These are phyloP conservation scores for Logfia minima DNA, from an alignment of 129 eudicot genomes.

Conservation along the genomic window DNA sequence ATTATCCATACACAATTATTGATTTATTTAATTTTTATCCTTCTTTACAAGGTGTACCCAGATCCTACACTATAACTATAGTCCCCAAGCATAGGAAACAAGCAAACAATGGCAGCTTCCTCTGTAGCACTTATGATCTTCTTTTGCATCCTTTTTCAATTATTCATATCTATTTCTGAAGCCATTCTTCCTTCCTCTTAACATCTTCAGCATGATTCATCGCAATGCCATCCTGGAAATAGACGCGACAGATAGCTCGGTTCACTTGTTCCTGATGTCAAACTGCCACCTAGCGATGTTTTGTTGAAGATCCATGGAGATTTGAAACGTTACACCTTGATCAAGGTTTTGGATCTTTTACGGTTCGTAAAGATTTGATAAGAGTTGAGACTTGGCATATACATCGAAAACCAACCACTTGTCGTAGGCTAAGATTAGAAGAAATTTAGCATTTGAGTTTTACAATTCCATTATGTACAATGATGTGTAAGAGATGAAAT, in stretches of 20 bases:
- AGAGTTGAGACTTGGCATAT: not conserved
- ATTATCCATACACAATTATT: conserved; percentile 22
- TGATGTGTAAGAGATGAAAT: not conserved
- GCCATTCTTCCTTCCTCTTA: conserved; percentile 27
- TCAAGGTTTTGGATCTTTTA: not conserved
- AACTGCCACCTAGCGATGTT: not conserved
- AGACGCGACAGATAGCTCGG: not conserved
- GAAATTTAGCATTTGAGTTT: not conserved
- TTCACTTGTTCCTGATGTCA: not conserved
- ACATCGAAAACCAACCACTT: too few species aligned
- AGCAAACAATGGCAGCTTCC: conserved; percentile 28
- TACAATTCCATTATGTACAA: not conserved
- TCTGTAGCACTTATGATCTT: conserved; percentile 27
- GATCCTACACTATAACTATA: conserved; percentile 12
- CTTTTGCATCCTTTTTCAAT: conserved; percentile 29
- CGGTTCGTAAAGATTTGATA: not conserved
- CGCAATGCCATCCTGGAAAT: not conserved
- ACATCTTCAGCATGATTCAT: not conserved
- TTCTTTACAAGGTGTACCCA: not conserved
- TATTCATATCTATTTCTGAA: conserved; percentile 39
- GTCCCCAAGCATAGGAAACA: conserved; percentile 6
- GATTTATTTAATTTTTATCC: not conserved
- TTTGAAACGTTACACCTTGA: not conserved
- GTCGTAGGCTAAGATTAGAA: not conserved
- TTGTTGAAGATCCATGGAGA: not conserved